Percentiles rank a stretch among this genome's conserved stretches.
Conservation (phyloP, 768 basidiomycete species). For the Mycena kentingensis region DNA sequence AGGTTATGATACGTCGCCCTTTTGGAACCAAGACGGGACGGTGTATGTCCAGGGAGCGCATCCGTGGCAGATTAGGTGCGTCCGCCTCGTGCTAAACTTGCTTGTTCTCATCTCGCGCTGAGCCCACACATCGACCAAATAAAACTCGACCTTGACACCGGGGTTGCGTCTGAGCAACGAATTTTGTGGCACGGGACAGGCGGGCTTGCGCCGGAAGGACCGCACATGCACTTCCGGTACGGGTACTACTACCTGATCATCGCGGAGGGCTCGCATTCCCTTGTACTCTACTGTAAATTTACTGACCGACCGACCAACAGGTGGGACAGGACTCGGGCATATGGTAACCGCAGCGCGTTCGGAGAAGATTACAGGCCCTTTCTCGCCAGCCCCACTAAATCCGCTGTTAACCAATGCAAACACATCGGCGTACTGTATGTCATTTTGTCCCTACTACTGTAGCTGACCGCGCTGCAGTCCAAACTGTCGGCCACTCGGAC, state of each 20-base stretch:
- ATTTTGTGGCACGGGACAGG: constrained; percentile 30
- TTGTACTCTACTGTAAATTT: background rate
- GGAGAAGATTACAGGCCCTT: constrained; percentile 30
- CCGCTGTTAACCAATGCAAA: constrained; percentile 32
- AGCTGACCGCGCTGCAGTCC: constrained; percentile 27
- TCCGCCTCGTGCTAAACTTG: background rate
- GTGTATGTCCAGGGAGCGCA: constrained; percentile 33
- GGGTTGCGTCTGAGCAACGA: constrained; percentile 22
- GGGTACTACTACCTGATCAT: constrained; percentile 39
- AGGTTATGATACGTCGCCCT: constrained; percentile 37
- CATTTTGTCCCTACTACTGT: background rate
- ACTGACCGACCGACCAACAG: constrained; percentile 3
- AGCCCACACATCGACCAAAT: constrained; percentile 30
- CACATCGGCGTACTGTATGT: constrained; percentile 24
- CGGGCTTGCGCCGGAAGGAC: constrained; percentile 30
- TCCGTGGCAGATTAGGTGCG: constrained; percentile 26
- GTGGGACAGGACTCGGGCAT: constrained; percentile 30
- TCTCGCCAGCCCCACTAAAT: constrained; percentile 25
- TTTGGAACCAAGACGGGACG: constrained; percentile 35
- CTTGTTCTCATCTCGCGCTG: background rate
- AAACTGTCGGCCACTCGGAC: constrained; percentile 43
- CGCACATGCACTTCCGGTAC: constrained; percentile 30
- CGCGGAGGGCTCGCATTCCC: constrained; percentile 33
- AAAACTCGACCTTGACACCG: constrained; percentile 26
- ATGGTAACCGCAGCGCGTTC: constrained; percentile 31